A percentile compares a stretch with the other conserved stretches of the same genome.
Conservation (phyloP, 192 early-diverging fungal genomes). For the Geranomyces variabilis region DNA sequence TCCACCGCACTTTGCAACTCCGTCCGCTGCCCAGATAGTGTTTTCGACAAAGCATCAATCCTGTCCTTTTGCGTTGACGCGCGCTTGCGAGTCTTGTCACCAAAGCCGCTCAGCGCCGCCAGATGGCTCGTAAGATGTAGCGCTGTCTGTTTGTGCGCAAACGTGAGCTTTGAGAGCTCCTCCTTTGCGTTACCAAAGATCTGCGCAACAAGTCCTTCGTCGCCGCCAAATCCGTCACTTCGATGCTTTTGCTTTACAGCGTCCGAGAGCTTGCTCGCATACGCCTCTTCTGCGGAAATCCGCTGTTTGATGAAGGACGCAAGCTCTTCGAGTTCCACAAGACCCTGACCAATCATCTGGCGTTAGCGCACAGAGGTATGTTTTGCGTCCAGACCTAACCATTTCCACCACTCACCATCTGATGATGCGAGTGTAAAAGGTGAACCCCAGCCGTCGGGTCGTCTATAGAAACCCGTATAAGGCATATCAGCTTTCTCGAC, state of each 20-base stretch:
- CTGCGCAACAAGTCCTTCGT: constrained; percentile 29
- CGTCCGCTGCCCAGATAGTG: constrained; percentile 13
- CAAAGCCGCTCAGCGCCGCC: constrained; percentile 24
- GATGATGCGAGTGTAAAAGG: constrained; percentile 36
- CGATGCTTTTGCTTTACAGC: constrained; percentile 13
- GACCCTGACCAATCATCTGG: constrained; percentile 22
- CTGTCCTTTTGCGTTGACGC: constrained; percentile 33
- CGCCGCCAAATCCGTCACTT: constrained; percentile 27
- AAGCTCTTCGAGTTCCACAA: constrained; percentile 45
- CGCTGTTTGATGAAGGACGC: neutral
- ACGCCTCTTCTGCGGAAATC: constrained; percentile 42
- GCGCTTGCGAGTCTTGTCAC: constrained; percentile 36
- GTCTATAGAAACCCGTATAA: constrained; percentile 3
- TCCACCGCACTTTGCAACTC: constrained; percentile 28
- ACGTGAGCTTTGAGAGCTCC: constrained; percentile 38
- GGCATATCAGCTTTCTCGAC: neutral
- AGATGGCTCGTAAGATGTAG: constrained; percentile 24
- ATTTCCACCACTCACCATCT: constrained; percentile 21
- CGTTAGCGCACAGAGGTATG: constrained; percentile 19
- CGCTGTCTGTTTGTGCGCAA: constrained; percentile 38
- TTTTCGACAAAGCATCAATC: constrained; percentile 34
- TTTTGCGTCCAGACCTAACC: neutral
- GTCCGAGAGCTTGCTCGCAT: constrained; percentile 42
- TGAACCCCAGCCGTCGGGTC: constrained; percentile 38
- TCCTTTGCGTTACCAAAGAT: constrained; percentile 31